Base-by-base conservation (phyloP, 768 basidiomycete genomes). In the Kwoniella shandongensis region DNA sequence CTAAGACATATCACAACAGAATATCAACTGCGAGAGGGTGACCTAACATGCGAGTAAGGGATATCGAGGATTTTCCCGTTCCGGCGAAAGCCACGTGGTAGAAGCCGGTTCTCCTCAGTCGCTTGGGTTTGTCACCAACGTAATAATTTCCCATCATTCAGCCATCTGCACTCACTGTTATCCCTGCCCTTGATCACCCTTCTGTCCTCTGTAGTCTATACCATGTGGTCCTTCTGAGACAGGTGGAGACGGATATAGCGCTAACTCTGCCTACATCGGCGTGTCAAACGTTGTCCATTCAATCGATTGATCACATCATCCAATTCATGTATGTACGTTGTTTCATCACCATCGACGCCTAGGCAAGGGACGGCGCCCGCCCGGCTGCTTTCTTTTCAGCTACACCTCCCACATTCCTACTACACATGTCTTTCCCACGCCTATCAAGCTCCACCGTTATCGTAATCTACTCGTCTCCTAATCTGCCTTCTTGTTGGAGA, bases 401-500 rank as follows among this genome's bases (percentile, higher is more conserved):
- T 17, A 49, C 18, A 6, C 26, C 4, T 52, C 47, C 11, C 26
- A 38, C 51, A 15, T 30, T 40, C 51, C 20, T 39, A 18, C 38
- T 25, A 1, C 32, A 32, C 32, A 6, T 32, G 32, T 32, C 32
- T 32, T n/a, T n/a, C n/a, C n/a, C n/a, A n/a, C n/a, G n/a, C n/a
- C n/a, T n/a, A 35, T 48, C 29, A 20, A 5, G 8, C 30, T 7
- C 25, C 48, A 39, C 25, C 26, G n/a, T 5, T 18, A 6, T 26
- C 29, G n/a, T 29, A 23, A n/a, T 48, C 30, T 3, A 20, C 23
- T 22, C 36, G 35, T 18, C 18, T 30, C 42, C 44, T 65, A 89
- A 68, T 89, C 88, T 40, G 77, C 78, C 65, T 87, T 84, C 77
- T 91, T 91, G 79, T 83, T 76, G 17, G 81, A 82, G 1, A 76